Evolutionary conservation across 2,329 filamentous ascomycete species (phyloP), one percentile per base, ranked within the genome.

Genomic region (Zarea fungicola): DNA sequence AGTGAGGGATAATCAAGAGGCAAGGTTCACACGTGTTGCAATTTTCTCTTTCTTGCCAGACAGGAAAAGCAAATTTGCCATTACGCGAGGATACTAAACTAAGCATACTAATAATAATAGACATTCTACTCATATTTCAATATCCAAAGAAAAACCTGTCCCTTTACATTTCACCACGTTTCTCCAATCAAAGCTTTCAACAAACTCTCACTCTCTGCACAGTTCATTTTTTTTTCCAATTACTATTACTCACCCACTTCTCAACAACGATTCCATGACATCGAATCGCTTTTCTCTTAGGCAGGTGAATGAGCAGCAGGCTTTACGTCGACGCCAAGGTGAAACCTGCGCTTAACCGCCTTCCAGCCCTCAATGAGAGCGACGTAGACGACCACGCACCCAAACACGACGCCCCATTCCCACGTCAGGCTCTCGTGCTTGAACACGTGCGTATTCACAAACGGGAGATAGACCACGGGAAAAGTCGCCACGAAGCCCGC

Each of bases 391-490:
- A 76, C 63, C 1, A 83, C 73, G 28, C 73, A 77, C 16, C 78
- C 73, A 39, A 77, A 70, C 1, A 89, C 84, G 2, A 89, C 71
- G 2, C 76, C 83, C 85, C 84, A 89, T 59, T 89, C 84, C 83
- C 84, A 87, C 2, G 70, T 74, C 49, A 89, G 83, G 1, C 76
- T 79, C 36, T 73, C 72, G 61, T 89, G 85, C 65, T 86, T 84
- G 68, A 88, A 88, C 2, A 88, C 84, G 3, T 69, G 65, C 1
- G 71, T 73, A 61, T 87, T 86, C 55, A 89, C 71, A 21, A 77
- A 74, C 0, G 85, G 85, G 31, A 88, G 77, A 60, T 89, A 89
- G 21, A 85, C 69, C 22, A 83, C 74, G 0, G 81, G 81, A 51
- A 84, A 83, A 0, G 77, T 79, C 53, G 76, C 70, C 6, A 78